Evolutionary conservation across 2,329 filamentous ascomycete species (phyloP).

Genomic region (Taxawa tesnikishii): DNA sequence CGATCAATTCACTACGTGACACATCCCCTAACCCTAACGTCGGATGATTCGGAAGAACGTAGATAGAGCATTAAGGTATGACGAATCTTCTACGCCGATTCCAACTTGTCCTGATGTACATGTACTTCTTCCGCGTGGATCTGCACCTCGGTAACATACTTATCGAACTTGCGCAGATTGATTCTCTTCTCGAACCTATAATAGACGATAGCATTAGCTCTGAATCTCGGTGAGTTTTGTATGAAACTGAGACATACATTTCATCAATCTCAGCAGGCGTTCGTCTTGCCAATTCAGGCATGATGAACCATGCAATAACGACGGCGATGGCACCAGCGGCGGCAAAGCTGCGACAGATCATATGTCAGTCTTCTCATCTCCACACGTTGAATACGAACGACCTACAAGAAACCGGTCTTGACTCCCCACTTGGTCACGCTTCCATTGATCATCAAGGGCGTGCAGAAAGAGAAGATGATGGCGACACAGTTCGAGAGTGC

Average conservation of each 20-base stretch:
- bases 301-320: constrained; percentile 24
- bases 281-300: constrained; percentile 26
- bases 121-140: constrained; percentile 8
- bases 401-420: constrained; percentile 33
- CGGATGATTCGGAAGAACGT: no score
- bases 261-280: no score
- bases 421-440: constrained; percentile 28
- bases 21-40: no score
- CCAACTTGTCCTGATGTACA: no score
- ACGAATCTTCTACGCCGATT: no score
- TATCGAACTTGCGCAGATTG: constrained; percentile 23
- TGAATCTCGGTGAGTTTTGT: no score
- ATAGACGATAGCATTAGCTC: no score
- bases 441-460: constrained; percentile 33
- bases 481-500: constrained; percentile 27
- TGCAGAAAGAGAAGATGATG: constrained; percentile 34
- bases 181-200: constrained; percentile 24
- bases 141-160: constrained; percentile 24
- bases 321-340: constrained; percentile 20
- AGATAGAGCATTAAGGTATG: no score
- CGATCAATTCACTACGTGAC: no score
- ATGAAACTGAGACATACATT: no score
- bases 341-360: constrained; percentile 22
- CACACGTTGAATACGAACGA: no score
- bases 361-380: neutral